Conservation (phyloP, 2,329 filamentous ascomycete species). For the Apiospora phragmitis region DNA sequence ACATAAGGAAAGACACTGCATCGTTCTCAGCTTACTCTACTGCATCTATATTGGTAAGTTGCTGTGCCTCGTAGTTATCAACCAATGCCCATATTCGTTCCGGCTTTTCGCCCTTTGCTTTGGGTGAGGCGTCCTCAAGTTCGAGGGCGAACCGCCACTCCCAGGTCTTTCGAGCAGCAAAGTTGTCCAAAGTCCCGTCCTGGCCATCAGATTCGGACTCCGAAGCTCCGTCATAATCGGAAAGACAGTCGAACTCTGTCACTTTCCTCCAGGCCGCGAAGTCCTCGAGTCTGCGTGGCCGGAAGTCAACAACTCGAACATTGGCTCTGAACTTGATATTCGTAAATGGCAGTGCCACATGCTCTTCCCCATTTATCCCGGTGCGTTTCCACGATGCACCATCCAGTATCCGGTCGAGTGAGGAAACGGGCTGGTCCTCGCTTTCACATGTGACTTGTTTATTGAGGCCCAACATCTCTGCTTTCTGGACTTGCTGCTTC, state of each 20-base stretch:
- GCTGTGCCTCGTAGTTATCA: conserved; percentile 54
- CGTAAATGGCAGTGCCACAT: conserved; percentile 65
- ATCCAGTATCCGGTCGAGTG: conserved; percentile 42
- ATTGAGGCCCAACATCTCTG: conserved; percentile 20
- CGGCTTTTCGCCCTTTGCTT: conserved; percentile 28
- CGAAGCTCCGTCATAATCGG: conserved; percentile 39
- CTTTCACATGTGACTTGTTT: conserved; percentile 47
- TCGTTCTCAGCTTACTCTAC: conserved; percentile 34
- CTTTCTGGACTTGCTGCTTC: not conserved
- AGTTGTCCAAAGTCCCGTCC: conserved; percentile 23
- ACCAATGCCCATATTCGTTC: conserved; percentile 68
- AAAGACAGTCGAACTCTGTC: conserved; percentile 52
- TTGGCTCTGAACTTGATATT: conserved; percentile 69
- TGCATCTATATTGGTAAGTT: conserved; percentile 49
- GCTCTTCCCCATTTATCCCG: conserved; percentile 38
- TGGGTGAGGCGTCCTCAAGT: conserved; percentile 66
- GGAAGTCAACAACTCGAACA: conserved; percentile 82
- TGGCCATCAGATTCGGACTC: conserved; percentile 32
- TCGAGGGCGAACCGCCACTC: conserved; percentile 83
- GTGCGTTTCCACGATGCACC: conserved; percentile 41
- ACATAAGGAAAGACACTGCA: not conserved
- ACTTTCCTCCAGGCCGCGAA: conserved; percentile 58
- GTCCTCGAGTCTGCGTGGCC: conserved; percentile 67
- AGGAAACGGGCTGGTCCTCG: conserved; percentile 33
- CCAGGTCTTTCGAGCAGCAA: conserved; percentile 52